Evolutionary conservation across 768 basidiomycete species (phyloP), one percentile per base, ranked within the genome.

Genomic region (Psilocybe cubensis): DNA sequence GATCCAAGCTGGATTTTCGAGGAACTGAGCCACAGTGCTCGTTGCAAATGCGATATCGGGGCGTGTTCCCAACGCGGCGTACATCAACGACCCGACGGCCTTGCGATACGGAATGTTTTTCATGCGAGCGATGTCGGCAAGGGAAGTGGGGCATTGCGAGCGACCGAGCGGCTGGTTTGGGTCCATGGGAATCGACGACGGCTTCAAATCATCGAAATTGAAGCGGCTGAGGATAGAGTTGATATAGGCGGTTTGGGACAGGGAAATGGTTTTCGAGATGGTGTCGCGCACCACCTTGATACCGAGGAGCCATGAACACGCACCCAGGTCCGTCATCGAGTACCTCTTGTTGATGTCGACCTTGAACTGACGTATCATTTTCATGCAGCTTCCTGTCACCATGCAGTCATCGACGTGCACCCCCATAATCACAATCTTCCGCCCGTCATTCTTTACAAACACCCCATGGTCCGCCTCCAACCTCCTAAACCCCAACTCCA

Each of bases 241-340:
- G 56, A 76, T 66, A 50, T 70, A 74, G 9, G 63, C 44, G 10
- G 52, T 27, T 55, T 78, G 75, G 24, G 52, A 61, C 7, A 67
- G 55, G 18, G 9, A 56, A 12, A 65, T 41, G 27, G 35, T 59
- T 17, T 58, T 7, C 6, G 52, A n/a, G 41, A 44, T 57, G 14
- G 61, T 45, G 29, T 70, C 61, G 1, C 64, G 57, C 3, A 31
- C 28, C 29, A 74, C 54, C 40, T 73, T 62, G 40, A 74, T 66
- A 2, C 73, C 73, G 5, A 76, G 54, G 8, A 73, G 41, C 67
- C 66, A 70, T 21, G 64, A 59, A 5, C 70, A 47, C 29, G 62
- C 50, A 9, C 66, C 66, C 0, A 66, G 48, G 43, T 66, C 61
- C 1, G 59, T 64, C 25, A 74, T 66, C 6, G 71, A 69, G 3